Conservation (phyloP, 1,139 yeast genomes). For the Pichia sp. region DNA sequence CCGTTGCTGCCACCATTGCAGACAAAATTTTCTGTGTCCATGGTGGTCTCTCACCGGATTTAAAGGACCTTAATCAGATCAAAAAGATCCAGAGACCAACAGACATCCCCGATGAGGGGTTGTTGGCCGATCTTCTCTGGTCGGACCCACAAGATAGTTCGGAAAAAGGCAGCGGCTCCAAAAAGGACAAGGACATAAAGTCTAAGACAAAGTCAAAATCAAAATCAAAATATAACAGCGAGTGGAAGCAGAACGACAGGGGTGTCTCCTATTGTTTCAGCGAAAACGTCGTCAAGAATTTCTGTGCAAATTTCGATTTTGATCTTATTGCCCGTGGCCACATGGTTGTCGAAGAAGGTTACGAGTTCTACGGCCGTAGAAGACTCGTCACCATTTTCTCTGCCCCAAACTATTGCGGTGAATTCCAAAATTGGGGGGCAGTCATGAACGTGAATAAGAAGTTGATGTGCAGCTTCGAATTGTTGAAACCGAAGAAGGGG, state of each 20-base stretch:
- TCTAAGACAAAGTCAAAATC: conserved; percentile 5
- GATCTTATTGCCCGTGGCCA: conserved; percentile 83
- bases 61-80: conserved; percentile 62
- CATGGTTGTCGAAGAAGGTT: conserved; percentile 93
- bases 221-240: conserved; percentile 23
- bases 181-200: not conserved
- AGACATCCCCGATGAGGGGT: conserved; percentile 80
- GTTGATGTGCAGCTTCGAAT: conserved; percentile 77
- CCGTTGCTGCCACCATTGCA: conserved; percentile 82
- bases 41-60: conserved; percentile 82
- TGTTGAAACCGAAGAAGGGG: conserved; percentile 51
- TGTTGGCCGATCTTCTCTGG: conserved; percentile 80
- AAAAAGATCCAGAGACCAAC: conserved; percentile 74
- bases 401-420: conserved; percentile 92
- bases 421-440: conserved; percentile 87
- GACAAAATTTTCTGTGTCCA: conserved; percentile 85
- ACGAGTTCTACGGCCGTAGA: conserved; percentile 76
- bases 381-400: conserved; percentile 78
- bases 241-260: conserved; percentile 81
- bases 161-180: not conserved
- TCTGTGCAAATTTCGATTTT: conserved; percentile 65
- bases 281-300: conserved; percentile 64
- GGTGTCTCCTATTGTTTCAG: conserved; percentile 86
- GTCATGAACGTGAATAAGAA: conserved; percentile 79
- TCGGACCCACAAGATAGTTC: conserved; percentile 57